Base-by-base conservation (phyloP, 2,329 filamentous ascomycete species). In the Leptoxyphium fumago region DNA sequence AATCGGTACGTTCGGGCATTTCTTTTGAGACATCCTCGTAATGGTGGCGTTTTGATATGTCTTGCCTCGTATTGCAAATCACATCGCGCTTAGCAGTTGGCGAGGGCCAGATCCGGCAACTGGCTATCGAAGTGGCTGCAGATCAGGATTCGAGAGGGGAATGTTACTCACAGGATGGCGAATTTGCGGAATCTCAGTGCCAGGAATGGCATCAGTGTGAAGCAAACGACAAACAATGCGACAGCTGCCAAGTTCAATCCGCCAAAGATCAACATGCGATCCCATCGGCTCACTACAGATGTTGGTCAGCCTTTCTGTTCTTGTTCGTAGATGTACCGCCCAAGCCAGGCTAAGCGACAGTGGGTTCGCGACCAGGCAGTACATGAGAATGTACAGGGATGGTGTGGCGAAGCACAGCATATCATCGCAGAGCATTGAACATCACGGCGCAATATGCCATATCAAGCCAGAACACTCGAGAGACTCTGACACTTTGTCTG, bases 171-270 rank as follows among this genome's bases (percentile, higher is more conserved):
- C 91, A 96, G 65, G 52, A 94, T 87, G 44, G 89, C 88, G 71
- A 98, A 95, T 72, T 96, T 98, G 66, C 84, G 78, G 54, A 89
- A 88, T 61, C 75, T 80, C 52, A 86, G 65, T 52, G 84, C 75
- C 53, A 95, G 74, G 48, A 88, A 73, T 44, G 88, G 88, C 68
- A 94, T 89, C 45, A 96, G 72, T 55, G 81, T 81, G 69, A 96
- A 94, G 71, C 84, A 88, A 56, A 94, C 78, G 62, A 93, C 78
- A 71, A 98, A 96, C 71, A 93, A 89, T 53, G 84, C 85, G 51
- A 86, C 72, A 50, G 91, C 87, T 48, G 82, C 87, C 55, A 94
- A 65, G 66, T 94, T 94, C 70, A 89, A 93, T 59, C 81, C 86
- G 52, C 77, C 81, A 66, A 98, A 98, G 57, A 96, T 77, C 62